These are phyloP conservation scores for Pestalotiopsis sp. DNA, from an alignment of 2,329 filamentous ascomycete genomes.

Conservation along the genomic window DNA sequence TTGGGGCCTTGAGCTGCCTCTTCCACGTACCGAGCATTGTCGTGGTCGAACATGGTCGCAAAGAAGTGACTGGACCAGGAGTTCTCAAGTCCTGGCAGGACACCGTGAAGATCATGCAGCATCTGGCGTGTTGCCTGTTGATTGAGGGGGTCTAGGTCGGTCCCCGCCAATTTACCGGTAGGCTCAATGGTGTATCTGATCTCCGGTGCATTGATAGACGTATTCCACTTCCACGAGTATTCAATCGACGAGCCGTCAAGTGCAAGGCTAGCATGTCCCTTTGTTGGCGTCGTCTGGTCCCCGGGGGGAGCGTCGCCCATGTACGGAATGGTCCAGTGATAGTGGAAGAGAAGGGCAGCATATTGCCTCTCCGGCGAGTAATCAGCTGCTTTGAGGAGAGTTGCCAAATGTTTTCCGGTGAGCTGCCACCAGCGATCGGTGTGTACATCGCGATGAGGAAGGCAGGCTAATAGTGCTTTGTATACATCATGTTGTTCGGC, in stretches of 20 bases:
- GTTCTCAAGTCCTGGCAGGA: background rate
- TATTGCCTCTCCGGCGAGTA: conserved; percentile 16
- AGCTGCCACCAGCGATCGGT: background rate
- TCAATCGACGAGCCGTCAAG: conserved; percentile 15
- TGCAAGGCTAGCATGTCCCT: conserved; percentile 9
- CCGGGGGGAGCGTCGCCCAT: conserved; percentile 15
- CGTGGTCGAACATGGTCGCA: background rate
- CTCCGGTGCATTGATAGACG: background rate
- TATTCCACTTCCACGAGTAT: conserved; percentile 19
- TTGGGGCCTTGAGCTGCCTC: background rate
- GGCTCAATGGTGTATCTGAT: conserved; percentile 17
- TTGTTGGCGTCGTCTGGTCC: background rate
- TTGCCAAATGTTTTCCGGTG: conserved; percentile 11
- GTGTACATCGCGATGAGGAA: background rate
- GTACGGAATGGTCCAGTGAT: conserved; percentile 15
- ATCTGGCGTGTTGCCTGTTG: background rate
- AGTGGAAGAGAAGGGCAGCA: conserved; percentile 15
- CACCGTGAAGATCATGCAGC: background rate
- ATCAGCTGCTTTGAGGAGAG: conserved; percentile 15
- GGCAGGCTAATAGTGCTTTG: background rate
- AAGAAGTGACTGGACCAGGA: background rate
- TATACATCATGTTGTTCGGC: background rate
- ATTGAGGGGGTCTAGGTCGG: background rate
- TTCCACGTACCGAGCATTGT: background rate
- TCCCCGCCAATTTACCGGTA: background rate